Conservation (phyloP, 345 rosid genomes). For the Chamaenerion angustifolium region DNA sequence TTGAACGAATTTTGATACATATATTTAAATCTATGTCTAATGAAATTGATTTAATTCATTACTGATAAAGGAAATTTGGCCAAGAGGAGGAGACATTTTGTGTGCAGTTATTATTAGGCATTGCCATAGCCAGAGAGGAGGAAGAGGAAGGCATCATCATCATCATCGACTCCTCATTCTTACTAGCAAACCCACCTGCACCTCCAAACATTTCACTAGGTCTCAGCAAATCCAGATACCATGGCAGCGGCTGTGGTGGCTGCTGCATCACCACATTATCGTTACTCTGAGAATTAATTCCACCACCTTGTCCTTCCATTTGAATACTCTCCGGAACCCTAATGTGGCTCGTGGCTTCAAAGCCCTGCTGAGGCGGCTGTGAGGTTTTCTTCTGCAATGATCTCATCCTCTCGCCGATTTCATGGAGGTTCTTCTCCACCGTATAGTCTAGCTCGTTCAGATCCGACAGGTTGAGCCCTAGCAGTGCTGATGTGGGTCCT, state of each 20-base stretch:
- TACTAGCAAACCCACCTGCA: background rate
- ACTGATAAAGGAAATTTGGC: constrained; percentile 4
- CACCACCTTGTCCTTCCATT: background rate
- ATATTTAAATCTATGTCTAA: too few species aligned
- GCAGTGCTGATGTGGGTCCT: background rate
- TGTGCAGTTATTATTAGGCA: too few species aligned
- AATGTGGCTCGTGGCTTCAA: background rate
- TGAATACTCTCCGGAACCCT: background rate
- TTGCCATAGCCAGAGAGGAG: background rate
- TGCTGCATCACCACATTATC: background rate
- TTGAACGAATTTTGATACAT: too few species aligned
- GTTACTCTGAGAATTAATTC: background rate
- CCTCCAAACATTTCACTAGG: constrained; percentile 1
- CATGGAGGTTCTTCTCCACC: background rate
- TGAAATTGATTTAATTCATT: background rate
- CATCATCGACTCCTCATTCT: background rate
- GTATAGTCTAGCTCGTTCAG: constrained; percentile 10
- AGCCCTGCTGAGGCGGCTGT: background rate
- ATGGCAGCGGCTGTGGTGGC: background rate
- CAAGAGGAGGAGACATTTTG: background rate
- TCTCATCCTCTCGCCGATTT: background rate
- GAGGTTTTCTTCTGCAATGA: background rate
- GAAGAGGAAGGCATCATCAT: background rate
- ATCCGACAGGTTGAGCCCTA: constrained; percentile 8
- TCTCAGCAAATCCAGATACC: constrained; percentile 10